phyloP scores from a whole-genome alignment of 345 rosid genomes.

The Acer yangbiense region DNA sequence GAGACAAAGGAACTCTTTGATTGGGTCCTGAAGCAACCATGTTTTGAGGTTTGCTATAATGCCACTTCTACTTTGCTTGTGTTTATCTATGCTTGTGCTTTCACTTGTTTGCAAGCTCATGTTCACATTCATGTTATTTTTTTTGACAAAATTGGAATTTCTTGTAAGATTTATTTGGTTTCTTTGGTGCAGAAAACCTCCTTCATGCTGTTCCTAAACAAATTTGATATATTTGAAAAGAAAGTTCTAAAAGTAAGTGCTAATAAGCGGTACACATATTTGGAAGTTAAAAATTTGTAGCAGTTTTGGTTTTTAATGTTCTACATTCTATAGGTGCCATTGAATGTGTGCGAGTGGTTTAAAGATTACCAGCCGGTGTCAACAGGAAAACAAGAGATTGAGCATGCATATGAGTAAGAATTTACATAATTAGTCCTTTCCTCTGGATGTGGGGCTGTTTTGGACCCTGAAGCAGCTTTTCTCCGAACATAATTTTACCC shows the following conservation, averaged over 20 bases:
- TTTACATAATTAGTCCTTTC: neutral
- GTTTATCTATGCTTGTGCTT: neutral
- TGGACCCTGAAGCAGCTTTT: neutral
- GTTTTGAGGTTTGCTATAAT: slow-evolving; percentile 73
- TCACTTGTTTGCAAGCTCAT: no score
- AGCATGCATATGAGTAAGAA: slow-evolving; percentile 94
- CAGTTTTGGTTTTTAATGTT: slow-evolving; percentile 16
- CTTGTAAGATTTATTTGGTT: neutral
- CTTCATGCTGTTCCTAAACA: slow-evolving; percentile 95
- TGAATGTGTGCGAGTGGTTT: slow-evolving; percentile 91
- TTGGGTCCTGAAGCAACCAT: slow-evolving; percentile 98
- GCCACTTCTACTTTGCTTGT: slow-evolving; percentile 2
- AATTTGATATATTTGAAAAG: slow-evolving; percentile 96
- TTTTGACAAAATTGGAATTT: neutral
- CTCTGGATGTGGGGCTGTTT: neutral
- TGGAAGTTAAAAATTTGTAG: neutral
- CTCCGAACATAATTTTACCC: no score
- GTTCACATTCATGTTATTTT: neutral
- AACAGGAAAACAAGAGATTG: slow-evolving; percentile 89
- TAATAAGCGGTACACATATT: neutral
- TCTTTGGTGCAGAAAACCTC: slow-evolving; percentile 82
- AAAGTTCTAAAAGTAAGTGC: slow-evolving; percentile 80
- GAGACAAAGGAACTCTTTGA: slow-evolving; percentile 93
- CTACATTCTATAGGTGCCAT: slow-evolving; percentile 61
- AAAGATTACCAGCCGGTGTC: slow-evolving; percentile 90